A percentile compares a stretch with the other conserved stretches of the same genome.
Evolutionary conservation across 2,329 filamentous ascomycete species (phyloP).

Genomic region (Didymella pomorum): DNA sequence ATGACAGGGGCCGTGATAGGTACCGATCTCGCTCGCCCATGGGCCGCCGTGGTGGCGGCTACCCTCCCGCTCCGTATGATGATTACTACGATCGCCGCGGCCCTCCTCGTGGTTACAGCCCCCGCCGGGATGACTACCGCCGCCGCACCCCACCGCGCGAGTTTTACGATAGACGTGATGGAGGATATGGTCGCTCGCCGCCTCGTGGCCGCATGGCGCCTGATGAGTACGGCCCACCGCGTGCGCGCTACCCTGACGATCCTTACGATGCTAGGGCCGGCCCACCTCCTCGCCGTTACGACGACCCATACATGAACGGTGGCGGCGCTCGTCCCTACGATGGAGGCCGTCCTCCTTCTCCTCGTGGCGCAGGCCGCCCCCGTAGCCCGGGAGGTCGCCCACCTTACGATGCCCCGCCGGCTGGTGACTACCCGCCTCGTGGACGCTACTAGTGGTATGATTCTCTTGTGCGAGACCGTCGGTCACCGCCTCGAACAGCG

Average conservation of each 20-base stretch:
- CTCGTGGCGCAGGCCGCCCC: slow-evolving; percentile 45
- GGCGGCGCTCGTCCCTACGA: slow-evolving; percentile 65
- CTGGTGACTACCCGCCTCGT: slow-evolving; percentile 56
- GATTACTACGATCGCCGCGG: slow-evolving; percentile 80
- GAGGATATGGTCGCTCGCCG: slow-evolving; percentile 63
- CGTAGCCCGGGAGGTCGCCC: slow-evolving; percentile 68
- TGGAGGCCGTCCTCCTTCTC: slow-evolving; percentile 53
- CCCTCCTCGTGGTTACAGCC: slow-evolving; percentile 83
- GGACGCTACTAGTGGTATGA: slow-evolving; percentile 47
- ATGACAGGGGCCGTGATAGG: slow-evolving; percentile 75
- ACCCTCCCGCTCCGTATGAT: slow-evolving; percentile 68
- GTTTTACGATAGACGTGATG: slow-evolving; percentile 81
- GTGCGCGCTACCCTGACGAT: slow-evolving; percentile 74
- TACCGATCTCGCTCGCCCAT: slow-evolving; percentile 79
- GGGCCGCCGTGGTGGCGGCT: slow-evolving; percentile 68
- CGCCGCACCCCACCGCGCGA: slow-evolving; percentile 79
- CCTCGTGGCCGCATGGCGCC: slow-evolving; percentile 75
- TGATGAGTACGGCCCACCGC: slow-evolving; percentile 75
- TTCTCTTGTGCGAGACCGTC: slow-evolving; percentile 7
- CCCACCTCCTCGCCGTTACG: slow-evolving; percentile 63
- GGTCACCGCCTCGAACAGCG: slow-evolving; percentile 12
- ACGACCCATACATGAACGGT: slow-evolving; percentile 68
- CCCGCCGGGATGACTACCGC: slow-evolving; percentile 85
- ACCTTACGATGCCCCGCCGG: slow-evolving; percentile 54
- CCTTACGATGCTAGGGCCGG: slow-evolving; percentile 68